Conservation (phyloP, 352 stramenopile species). For the Pythium folliculosum region DNA sequence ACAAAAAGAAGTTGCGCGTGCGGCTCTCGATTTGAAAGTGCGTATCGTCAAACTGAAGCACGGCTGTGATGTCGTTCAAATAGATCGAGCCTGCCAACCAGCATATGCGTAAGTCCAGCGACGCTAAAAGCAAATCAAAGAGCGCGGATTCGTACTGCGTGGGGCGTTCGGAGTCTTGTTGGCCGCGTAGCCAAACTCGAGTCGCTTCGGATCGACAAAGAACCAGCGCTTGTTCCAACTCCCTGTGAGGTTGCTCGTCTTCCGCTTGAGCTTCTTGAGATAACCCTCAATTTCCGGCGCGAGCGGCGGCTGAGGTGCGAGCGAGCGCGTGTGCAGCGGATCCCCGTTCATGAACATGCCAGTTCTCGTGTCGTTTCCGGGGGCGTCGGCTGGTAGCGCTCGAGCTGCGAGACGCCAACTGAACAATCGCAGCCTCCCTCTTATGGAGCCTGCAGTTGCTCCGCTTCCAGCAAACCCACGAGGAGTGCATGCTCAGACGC, state of each 20-base stretch:
- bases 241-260: constrained; percentile 71
- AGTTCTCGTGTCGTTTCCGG: not conserved
- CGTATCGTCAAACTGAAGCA: constrained; percentile 85
- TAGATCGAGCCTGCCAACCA: constrained; percentile 66
- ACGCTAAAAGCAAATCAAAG: not conserved
- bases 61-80: constrained; percentile 85
- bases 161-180: constrained; percentile 44
- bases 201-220: constrained; percentile 74
- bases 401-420: constrained; percentile 8
- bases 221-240: constrained; percentile 90
- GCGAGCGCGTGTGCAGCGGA: constrained; percentile 6
- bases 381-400: not conserved
- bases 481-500: constrained; percentile 6
- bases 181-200: constrained; percentile 76
- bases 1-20: constrained; percentile 85
- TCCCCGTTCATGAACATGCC: constrained; percentile 17
- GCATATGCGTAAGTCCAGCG: not conserved
- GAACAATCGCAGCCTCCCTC: not conserved
- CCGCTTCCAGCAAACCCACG: not conserved
- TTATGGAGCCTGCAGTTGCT: not conserved
- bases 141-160: constrained; percentile 36
- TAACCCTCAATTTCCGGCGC: constrained; percentile 83
- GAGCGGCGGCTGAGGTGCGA: constrained; percentile 48
- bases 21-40: constrained; percentile 86
- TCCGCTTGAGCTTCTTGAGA: constrained; percentile 89